phyloP scores from a whole-genome alignment of 2,329 filamentous ascomycete genomes.

The Aspergillus thermomutatus region DNA sequence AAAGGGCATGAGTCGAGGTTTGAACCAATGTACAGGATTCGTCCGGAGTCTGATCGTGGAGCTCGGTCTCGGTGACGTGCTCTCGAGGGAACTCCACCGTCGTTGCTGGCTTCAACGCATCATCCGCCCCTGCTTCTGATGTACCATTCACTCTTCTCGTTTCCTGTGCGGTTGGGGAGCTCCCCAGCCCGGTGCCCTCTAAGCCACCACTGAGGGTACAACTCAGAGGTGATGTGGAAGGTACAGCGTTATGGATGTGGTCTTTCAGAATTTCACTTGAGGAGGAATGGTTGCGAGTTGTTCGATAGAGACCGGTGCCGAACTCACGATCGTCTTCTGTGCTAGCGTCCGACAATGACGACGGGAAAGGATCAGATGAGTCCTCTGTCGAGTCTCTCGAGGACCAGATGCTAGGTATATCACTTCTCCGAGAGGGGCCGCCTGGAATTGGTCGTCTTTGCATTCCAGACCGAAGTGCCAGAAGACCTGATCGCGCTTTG shows the following conservation, averaged over 20 bases:
- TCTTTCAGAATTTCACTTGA: conserved; percentile 6
- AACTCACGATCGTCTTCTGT: conserved; percentile 29
- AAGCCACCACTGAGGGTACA: neutral
- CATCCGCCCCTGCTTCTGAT: neutral
- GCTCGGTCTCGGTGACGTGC: neutral
- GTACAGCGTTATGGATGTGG: conserved; percentile 1
- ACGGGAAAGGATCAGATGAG: conserved; percentile 15
- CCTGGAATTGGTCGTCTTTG: conserved; percentile 14
- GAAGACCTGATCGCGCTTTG: conserved; percentile 30
- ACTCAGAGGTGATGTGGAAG: conserved; percentile 1
- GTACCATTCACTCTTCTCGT: neutral
- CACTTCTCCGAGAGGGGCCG: neutral
- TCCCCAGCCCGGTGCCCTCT: neutral
- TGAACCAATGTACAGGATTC: neutral
- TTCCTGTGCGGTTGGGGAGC: neutral
- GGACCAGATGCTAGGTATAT: conserved; percentile 10
- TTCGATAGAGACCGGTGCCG: conserved; percentile 25
- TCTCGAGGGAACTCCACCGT: neutral
- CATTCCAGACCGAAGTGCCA: conserved; percentile 27
- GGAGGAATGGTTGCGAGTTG: conserved; percentile 16
- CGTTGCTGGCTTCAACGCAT: neutral
- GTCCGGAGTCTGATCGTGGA: too few relatives aligned
- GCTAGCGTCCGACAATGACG: conserved; percentile 25
- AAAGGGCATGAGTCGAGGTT: neutral
- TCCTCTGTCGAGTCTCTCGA: conserved; percentile 19